Conservation (phyloP, 331 rosid genomes). For the Rosa hybrid region DNA sequence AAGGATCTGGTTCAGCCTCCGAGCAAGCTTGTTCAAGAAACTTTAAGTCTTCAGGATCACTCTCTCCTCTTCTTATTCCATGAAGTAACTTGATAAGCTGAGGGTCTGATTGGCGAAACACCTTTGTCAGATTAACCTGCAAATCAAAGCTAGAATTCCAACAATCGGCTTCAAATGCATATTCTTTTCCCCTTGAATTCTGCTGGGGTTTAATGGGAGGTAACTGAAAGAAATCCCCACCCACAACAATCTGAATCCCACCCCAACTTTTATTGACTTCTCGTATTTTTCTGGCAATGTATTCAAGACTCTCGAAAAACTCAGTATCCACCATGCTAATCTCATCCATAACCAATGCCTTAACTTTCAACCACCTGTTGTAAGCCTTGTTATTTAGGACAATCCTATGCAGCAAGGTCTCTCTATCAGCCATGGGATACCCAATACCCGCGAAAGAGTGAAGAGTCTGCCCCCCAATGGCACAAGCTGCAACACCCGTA, state of each 20-base stretch:
- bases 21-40: conserved; percentile 35
- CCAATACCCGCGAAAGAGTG: conserved; percentile 47
- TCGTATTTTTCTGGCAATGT: conserved; percentile 28
- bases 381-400: conserved; percentile 3
- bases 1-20: conserved; percentile 23
- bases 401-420: conserved; percentile 15
- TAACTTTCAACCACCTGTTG: conserved; percentile 38
- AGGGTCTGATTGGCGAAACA: conserved; percentile 54
- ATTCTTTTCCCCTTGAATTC: conserved; percentile 7
- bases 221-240: conserved; percentile 71
- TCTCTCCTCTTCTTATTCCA: conserved; percentile 52
- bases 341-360: conserved; percentile 54
- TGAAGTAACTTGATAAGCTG: conserved; percentile 49
- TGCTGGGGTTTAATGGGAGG: conserved; percentile 28
- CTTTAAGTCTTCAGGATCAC: conserved; percentile 23
- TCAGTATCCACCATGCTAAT: conserved; percentile 44
- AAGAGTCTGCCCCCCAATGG: conserved; percentile 47
- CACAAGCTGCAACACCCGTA: conserved; percentile 52
- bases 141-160: conserved; percentile 49
- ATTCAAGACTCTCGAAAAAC: conserved; percentile 40
- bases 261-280: conserved; percentile 43
- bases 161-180: conserved; percentile 59
- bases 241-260: conserved; percentile 57
- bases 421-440: neutral
- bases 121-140: conserved; percentile 41